Evolutionary conservation across 805 yeast genomes (phyloP).

Genomic region (Tanozyma kutaoensis): DNA sequence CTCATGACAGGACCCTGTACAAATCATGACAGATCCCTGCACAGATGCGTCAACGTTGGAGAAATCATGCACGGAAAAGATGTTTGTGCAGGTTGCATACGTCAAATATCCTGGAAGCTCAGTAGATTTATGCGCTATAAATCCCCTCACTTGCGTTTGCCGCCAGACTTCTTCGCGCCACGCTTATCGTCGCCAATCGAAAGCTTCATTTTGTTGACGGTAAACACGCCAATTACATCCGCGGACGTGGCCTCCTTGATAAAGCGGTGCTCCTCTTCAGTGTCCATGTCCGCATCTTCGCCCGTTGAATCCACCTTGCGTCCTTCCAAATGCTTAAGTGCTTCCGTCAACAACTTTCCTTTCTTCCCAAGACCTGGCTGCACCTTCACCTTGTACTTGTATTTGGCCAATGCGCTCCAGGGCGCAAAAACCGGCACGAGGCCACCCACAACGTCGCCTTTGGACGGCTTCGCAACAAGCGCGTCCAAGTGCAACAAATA

Average conservation of each 20-base stretch:
- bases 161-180: too few relatives aligned
- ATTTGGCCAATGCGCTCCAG: constrained; percentile 66
- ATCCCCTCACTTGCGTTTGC: too few relatives aligned
- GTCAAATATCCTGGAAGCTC: too few relatives aligned
- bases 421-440: constrained; percentile 88
- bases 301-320: constrained; percentile 31
- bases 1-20: too few relatives aligned
- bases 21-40: too few relatives aligned
- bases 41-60: too few relatives aligned
- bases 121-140: too few relatives aligned
- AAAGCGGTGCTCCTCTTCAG: constrained; percentile 56
- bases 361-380: constrained; percentile 75
- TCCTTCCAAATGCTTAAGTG: constrained; percentile 41
- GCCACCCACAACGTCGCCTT: constrained; percentile 33
- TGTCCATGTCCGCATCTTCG: constrained; percentile 40
- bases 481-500: constrained; percentile 32
- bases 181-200: too few relatives aligned
- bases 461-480: constrained; percentile 29
- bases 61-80: too few relatives aligned
- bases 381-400: constrained; percentile 70
- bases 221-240: constrained; percentile 54
- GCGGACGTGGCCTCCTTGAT: constrained; percentile 44
- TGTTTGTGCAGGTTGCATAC: too few relatives aligned
- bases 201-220: too few relatives aligned
- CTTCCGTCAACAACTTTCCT: constrained; percentile 72